Base-by-base conservation (phyloP, 23 red algal genomes). In the Chondrus crispus region DNA sequence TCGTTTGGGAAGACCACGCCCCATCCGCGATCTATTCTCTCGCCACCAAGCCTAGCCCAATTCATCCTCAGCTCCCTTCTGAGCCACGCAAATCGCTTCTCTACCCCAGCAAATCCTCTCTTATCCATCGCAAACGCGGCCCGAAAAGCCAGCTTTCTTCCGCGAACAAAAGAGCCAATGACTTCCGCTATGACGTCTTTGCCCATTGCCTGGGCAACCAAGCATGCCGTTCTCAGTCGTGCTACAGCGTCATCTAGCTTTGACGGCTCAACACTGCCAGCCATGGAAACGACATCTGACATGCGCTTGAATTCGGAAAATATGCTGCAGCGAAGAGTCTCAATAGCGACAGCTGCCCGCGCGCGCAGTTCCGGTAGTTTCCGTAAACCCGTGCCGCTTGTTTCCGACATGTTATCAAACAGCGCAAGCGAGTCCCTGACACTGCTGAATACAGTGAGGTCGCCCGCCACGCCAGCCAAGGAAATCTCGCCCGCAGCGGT, bases 81-180 rank as follows among this genome's bases (percentile, higher is more conserved):
- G 35, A 98, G 51, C 96, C 96, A 98, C 10, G 96, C 80, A 81
- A 98, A 95, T 39, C 92, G 46, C n/a, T 62, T 63, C 19, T 88
- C 92, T 18, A 88, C 62, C 37, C 83, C 70, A 20, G 54, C 74
- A 32, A 88, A 60, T 1, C 81, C 92, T 9, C 24, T 71, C 28
- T 58, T 44, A 46, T 87, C 92, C 84, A 88, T 88, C 42, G 47
- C 82, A 88, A 94, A 94, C 74, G 92, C 92, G 9, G 92, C 92
- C 22, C 84, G 82, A 72, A 94, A 94, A 44, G 92, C 82, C 26
- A 68, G 43, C 55, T 57, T 68, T 32, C 92, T 66, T 16, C 63
- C 46, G 13, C 74, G 69, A 5, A 94, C 72, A 52, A 78, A 94
- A 19, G 44, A 45, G 20, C 89, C 89, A 22, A 92, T 29, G 36